Percentiles rank a stretch among this genome's conserved stretches.
Conservation (phyloP, 2,329 filamentous ascomycete genomes). For the Mycosphaerella arachidis region DNA sequence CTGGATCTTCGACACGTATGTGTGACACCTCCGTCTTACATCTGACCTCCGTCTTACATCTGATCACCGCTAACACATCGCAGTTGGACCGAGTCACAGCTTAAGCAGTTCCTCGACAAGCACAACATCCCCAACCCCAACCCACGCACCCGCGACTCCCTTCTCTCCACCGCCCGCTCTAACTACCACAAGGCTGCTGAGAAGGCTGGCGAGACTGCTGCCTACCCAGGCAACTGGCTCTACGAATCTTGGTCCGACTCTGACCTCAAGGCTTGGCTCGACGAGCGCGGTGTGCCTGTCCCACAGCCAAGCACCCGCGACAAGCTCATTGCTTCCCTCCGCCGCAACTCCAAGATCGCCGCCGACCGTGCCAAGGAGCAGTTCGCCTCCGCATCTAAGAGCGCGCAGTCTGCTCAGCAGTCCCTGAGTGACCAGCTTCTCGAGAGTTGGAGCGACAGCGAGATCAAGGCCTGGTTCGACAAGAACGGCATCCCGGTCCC, state of each 20-base stretch:
- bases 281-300: conserved; percentile 76
- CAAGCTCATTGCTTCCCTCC: conserved; percentile 80
- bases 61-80: conserved; percentile 34
- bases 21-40: background rate
- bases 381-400: conserved; percentile 57
- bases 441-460: conserved; percentile 81
- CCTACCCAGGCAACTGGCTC: conserved; percentile 94
- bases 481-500: conserved; percentile 86
- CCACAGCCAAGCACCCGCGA: conserved; percentile 83
- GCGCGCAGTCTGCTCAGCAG: conserved; percentile 58
- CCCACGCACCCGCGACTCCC: conserved; percentile 76
- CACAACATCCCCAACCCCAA: conserved; percentile 83
- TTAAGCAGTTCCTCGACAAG: conserved; percentile 89
- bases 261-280: conserved; percentile 89
- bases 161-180: conserved; percentile 71
- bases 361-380: conserved; percentile 49
- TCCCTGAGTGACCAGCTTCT: conserved; percentile 79
- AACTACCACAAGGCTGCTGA: conserved; percentile 77
- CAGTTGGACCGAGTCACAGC: conserved; percentile 86
- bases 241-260: conserved; percentile 90
- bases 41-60: background rate
- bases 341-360: conserved; percentile 71
- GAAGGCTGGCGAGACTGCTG: conserved; percentile 67
- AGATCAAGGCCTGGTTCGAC: conserved; percentile 90
- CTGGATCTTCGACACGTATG: conserved; percentile 84